phyloP scores from a whole-genome alignment of 805 yeast genomes.

The Monosporozyma siamensis region DNA sequence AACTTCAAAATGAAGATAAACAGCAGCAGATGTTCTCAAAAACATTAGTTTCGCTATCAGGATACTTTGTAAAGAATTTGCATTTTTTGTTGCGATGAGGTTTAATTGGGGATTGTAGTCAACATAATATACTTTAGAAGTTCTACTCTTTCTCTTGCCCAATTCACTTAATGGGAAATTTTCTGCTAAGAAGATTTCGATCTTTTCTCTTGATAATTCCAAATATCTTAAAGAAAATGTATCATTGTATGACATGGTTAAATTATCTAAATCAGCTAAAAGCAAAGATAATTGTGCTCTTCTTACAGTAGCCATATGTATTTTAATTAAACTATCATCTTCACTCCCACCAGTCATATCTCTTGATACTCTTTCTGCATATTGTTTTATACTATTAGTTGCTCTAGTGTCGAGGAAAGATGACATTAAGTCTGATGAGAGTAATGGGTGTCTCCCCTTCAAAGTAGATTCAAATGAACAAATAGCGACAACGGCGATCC shows the following conservation, averaged over 20 bases:
- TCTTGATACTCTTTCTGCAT: constrained; percentile 15
- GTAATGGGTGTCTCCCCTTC: constrained; percentile 25
- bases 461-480: constrained; percentile 24
- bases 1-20: constrained; percentile 25
- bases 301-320: constrained; percentile 19
- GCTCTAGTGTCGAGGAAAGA: constrained; percentile 15
- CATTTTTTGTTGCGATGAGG: constrained; percentile 9
- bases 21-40: constrained; percentile 22
- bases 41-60: constrained; percentile 19
- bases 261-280: constrained; percentile 20
- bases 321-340: constrained; percentile 9
- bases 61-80: constrained; percentile 19
- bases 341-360: constrained; percentile 12
- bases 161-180: constrained; percentile 11
- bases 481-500: constrained; percentile 22
- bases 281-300: constrained; percentile 20
- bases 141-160: neutral
- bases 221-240: constrained; percentile 15
- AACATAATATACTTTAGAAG: neutral
- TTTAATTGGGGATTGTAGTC: constrained; percentile 1
- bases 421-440: constrained; percentile 11
- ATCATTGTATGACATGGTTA: constrained; percentile 20
- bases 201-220: constrained; percentile 15
- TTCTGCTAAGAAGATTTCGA: constrained; percentile 17
- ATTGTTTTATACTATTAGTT: constrained; percentile 12